Base-by-base conservation (phyloP, 805 yeast species). In the Starmera dryadoides region DNA sequence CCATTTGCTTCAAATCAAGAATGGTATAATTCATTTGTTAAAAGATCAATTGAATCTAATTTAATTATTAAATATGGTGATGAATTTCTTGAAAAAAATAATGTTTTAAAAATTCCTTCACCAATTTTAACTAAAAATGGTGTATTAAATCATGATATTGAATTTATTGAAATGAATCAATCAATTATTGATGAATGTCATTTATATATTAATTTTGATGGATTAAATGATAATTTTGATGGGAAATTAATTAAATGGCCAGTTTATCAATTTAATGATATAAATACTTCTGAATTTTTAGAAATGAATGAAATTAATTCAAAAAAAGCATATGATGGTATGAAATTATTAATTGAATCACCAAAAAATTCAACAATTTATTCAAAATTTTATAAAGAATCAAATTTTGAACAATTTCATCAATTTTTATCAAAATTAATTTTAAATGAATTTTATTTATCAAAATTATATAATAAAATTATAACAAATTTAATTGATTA, bases 1-100 rank as follows among this genome's bases (percentile, higher is more conserved):
- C 63, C 62, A 9, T 60, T 59, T 35, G 52, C 57, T 2, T 31
- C 53, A 1, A 56, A 60, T 26, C 61, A 57, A 35, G 22, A 51
- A 10, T 62, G 66, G 66, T 50, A 49, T 32, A 37, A 48, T 3
- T 44, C 40, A 28, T 35, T 47, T 26, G 25, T 37, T 14, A 28
- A 37, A 14, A 34, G 49, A 43, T 21, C 44, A 4, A 2, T 17
- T 2, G 15, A 18, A 0, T 30, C 31, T 12, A 36, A 43, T 32
- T 35, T 35, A 16, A 26, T 52, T 6, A 36, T 60, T 19, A 49
- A 40, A 34, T 59, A 44, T 40, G 50, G 57, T 7, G 41, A 46
- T 4, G 33, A 37, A 3, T 49, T 53, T 34, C 52, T n/a, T n/a
- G 56, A 25, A 34, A 38, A 8, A 42, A 45, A 12, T 17, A 40